Evolutionary conservation across 371 early-diverging fungal species (phyloP), one percentile per base, ranked within the genome.

Genomic region (Apophysomyces sp.): DNA sequence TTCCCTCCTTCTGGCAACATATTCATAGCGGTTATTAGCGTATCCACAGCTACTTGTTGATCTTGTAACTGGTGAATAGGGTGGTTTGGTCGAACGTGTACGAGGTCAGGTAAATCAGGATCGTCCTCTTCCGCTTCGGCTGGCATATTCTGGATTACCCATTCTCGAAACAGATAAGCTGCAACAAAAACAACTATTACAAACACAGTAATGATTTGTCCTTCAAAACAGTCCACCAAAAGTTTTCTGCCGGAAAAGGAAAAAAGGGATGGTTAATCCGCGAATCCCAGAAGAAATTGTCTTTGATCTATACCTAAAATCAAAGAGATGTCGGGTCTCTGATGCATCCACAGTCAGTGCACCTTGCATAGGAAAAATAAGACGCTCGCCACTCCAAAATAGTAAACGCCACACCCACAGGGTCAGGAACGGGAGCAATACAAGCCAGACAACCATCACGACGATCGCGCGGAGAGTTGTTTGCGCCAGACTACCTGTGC

Each of bases 171-270:
- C 31, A 89, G 74, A 60, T 93, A 87, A 11, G 88, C 77, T 0
- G 86, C 85, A 7, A 93, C 80, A 63, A 91, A 93, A 12, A 88
- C 73, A 21, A 93, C 71, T 8, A 95, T 74, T 0, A 88, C 86
- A 29, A 89, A 66, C 11, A 87, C 77, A 0, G 90, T 86, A 44
- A 94, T 86, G 26, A 92, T 82, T 57, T 91, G 89, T 4, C 95
- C 95, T 57, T 95, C 92, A 60, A 93, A 81, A 37, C 92, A 90
- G 67, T 93, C 93, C 32, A 85, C 67, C n/a, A 89, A 70, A 63
- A 93, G 87, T 24, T 72, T 71, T 57, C 89, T 85, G 62, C 18
- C n/a, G n/a, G 18, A 40, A 21, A 26, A 16, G 18, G 6, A 28
- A 13, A 37, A 27, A 39, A 63, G 52, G 21, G 58, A 16, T 12